Evolutionary conservation across 257 asterid species (phyloP).

Genomic region (Echites panduratus): DNA sequence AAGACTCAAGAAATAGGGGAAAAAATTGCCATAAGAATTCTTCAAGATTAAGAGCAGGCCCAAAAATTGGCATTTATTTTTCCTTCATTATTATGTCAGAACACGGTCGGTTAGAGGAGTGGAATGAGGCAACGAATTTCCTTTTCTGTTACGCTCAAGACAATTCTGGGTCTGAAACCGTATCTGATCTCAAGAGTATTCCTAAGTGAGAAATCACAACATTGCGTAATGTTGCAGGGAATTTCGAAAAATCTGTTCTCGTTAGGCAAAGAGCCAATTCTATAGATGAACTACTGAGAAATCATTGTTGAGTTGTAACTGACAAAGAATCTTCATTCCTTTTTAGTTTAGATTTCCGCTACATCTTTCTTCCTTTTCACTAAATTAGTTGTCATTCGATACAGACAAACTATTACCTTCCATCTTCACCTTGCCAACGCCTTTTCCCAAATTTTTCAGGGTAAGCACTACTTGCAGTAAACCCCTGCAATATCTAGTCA

Average conservation of each 20-base stretch:
- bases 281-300: not conserved
- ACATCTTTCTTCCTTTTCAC: not conserved
- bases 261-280: not conserved
- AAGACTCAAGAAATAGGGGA: no score
- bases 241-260: not conserved
- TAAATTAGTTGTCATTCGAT: not conserved
- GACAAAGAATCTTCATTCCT: not conserved
- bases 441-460: not conserved
- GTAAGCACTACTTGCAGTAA: not conserved
- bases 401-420: not conserved
- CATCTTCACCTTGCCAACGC: not conserved
- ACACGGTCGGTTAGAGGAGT: not conserved
- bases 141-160: not conserved
- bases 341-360: not conserved
- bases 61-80: not conserved
- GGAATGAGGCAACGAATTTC: not conserved
- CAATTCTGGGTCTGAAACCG: not conserved
- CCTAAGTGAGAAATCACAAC: no score
- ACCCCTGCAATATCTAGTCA: slow-evolving; percentile 9
- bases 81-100: not conserved
- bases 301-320: not conserved
- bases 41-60: not conserved
- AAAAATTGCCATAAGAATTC: no score
- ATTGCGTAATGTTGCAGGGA: not conserved
- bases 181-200: not conserved